Evolutionary conservation across 1,284 basidiomycete species (phyloP).

Genomic region (Phylloporus sp.): DNA sequence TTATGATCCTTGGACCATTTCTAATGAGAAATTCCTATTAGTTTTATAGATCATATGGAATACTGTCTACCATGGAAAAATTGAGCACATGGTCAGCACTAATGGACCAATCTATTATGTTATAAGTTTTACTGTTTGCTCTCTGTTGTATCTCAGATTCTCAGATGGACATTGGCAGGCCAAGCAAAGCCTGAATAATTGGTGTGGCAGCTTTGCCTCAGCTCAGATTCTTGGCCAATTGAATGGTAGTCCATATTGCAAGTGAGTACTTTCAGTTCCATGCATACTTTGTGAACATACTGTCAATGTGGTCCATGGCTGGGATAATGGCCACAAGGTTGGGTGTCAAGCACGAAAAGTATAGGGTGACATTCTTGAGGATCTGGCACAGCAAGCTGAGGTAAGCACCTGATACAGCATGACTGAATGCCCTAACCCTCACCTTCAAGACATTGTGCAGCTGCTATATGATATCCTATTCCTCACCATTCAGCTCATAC

Average conservation of each 20-base stretch:
- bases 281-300: not conserved
- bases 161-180: not conserved
- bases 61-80: not conserved
- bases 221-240: not conserved
- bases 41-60: slow-evolving; percentile 15
- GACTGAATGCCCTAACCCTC: not conserved
- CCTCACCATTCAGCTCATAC: not conserved
- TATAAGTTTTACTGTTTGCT: not conserved
- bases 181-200: not conserved
- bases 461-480: not conserved
- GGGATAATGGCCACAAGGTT: not conserved
- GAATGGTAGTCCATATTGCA: not conserved
- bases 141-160: too few relatives aligned
- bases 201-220: not conserved
- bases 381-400: too few relatives aligned
- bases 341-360: not conserved
- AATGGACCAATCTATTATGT: slow-evolving; percentile 3
- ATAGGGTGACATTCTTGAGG: not conserved
- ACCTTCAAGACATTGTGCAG: not conserved
- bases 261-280: not conserved
- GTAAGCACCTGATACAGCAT: too few relatives aligned
- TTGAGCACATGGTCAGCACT: not conserved
- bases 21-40: not conserved
- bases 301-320: not conserved
- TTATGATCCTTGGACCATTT: slow-evolving; percentile 2